Percentiles rank a stretch among this genome's conserved stretches.
These are phyloP conservation scores for Eimeria tenella DNA, from an alignment of 169 alveolate species.

Conservation along the genomic window DNA sequence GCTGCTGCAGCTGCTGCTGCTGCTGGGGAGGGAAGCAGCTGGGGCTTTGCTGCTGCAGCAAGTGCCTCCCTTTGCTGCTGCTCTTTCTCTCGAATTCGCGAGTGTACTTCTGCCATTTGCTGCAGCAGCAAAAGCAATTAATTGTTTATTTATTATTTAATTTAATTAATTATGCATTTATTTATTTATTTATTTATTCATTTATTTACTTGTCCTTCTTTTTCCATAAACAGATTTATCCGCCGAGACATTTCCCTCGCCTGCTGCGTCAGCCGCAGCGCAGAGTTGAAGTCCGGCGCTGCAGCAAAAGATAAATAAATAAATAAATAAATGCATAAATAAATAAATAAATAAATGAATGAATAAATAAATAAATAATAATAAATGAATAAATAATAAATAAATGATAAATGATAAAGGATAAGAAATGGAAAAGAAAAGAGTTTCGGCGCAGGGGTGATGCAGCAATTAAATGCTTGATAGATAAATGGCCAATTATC, in stretches of 20 bases:
- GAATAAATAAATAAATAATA: too few species aligned
- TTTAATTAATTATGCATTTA: background rate
- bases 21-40: slow-evolving; percentile 1
- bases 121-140: too few species aligned
- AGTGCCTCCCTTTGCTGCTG: background rate
- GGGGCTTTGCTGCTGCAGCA: background rate
- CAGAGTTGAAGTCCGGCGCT: background rate
- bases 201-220: background rate
- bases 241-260: background rate
- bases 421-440: background rate
- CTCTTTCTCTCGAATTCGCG: background rate
- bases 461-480: too few species aligned
- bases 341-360: background rate
- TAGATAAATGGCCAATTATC: too few species aligned
- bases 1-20: slow-evolving; percentile 29
- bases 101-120: background rate
- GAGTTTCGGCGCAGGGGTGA: background rate
- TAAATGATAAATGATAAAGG: background rate
- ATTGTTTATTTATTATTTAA: too few species aligned
- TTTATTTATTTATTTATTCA: background rate
- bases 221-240: background rate
- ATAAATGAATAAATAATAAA: background rate
- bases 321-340: background rate
- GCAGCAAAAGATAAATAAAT: background rate
- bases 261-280: background rate